A percentile compares a stretch with the other conserved stretches of the same genome.
These are phyloP conservation scores for Saksenaea vasiformis DNA, from an alignment of 371 early-diverging fungal species.

Conservation along the genomic window DNA sequence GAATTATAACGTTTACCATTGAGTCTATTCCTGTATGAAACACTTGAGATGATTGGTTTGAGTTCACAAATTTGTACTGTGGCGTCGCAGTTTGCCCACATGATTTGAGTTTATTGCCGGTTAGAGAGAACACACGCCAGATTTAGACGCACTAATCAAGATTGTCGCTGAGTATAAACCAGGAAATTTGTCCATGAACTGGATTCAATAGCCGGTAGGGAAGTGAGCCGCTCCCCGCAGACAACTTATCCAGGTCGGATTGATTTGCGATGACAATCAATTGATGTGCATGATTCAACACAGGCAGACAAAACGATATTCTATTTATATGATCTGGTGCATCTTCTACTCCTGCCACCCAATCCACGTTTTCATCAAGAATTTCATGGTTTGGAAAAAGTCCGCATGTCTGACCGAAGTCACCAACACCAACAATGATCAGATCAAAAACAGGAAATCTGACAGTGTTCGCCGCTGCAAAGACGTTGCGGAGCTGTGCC, in stretches of 20 bases:
- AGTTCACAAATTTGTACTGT: too few species aligned
- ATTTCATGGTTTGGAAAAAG: slow-evolving; percentile 10
- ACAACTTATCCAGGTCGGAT: background rate
- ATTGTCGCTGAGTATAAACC: background rate
- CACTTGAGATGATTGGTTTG: too few species aligned
- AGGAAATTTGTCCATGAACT: background rate
- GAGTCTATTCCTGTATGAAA: too few species aligned
- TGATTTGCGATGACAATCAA: background rate
- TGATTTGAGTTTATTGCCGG: too few species aligned
- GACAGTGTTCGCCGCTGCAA: slow-evolving; percentile 46
- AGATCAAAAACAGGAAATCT: slow-evolving; percentile 78
- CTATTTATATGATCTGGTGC: slow-evolving; percentile 4
- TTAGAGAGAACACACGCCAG: background rate
- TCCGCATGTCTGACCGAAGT: slow-evolving; percentile 9
- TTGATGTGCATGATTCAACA: slow-evolving; percentile 13
- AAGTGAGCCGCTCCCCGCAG: background rate
- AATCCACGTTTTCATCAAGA: slow-evolving; percentile 7
- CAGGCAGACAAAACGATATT: slow-evolving; percentile 10
- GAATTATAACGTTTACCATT: too few species aligned
- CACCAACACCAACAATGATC: slow-evolving; percentile 81
- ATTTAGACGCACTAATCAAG: background rate
- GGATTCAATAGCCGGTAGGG: background rate
- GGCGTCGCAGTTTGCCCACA: too few species aligned
- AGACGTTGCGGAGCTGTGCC: slow-evolving; percentile 53
- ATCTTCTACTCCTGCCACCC: slow-evolving; percentile 4